Conservation (phyloP, 345 rosid genomes). For the Rubroshorea leprosula region DNA sequence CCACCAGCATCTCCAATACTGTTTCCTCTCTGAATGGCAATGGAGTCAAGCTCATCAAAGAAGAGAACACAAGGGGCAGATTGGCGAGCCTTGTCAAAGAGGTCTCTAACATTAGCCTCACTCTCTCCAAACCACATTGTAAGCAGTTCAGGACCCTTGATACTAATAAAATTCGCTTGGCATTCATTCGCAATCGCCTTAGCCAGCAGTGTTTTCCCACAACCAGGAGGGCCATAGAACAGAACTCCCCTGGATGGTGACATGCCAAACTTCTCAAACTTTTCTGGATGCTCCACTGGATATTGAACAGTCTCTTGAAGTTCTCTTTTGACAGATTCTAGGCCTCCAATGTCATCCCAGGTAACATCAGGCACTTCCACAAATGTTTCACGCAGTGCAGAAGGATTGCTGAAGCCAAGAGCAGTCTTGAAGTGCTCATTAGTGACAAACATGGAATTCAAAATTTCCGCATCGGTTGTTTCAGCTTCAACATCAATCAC, state of each 20-base stretch:
- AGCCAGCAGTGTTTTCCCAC: not conserved
- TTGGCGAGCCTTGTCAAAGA: not conserved
- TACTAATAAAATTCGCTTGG: not conserved
- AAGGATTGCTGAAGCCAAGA: not conserved
- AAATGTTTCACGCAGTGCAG: not conserved
- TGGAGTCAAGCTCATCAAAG: not conserved
- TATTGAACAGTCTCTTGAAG: conserved; percentile 2
- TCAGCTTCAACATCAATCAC: not conserved
- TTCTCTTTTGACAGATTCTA: not conserved
- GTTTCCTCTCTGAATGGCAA: not conserved
- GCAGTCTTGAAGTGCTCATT: conserved; percentile 2
- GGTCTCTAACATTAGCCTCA: not conserved
- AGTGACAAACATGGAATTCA: not conserved
- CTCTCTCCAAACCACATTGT: conserved; percentile 5
- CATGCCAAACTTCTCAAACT: conserved; percentile 1
- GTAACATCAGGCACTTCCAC: not conserved
- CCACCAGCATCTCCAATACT: not conserved
- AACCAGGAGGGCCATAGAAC: conserved; percentile 3
- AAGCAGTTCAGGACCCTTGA: not conserved
- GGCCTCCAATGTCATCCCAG: conserved; percentile 2
- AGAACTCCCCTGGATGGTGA: not conserved
- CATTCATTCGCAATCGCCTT: conserved; percentile 5
- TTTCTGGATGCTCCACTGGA: conserved; percentile 2
- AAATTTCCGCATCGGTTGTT: not conserved
- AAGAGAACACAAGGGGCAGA: not conserved